phyloP scores from a whole-genome alignment of 768 basidiomycete species.

The Tephrocybe sp. region DNA sequence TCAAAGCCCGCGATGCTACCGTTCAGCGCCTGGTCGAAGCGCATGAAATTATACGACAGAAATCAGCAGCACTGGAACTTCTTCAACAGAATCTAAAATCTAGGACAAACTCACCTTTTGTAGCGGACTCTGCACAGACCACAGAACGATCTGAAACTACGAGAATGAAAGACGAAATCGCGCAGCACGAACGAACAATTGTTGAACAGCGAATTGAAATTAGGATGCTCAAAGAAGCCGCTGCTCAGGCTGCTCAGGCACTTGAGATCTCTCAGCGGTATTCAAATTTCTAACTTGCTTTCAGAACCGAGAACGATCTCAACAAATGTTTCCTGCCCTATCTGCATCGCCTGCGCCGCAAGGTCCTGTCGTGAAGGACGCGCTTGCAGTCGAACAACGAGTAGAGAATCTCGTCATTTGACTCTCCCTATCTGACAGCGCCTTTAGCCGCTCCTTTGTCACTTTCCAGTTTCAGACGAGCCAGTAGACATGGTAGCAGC shows the following conservation, averaged over 20 bases:
- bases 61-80: slow-evolving; percentile 48
- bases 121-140: not conserved
- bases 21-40: slow-evolving; percentile 60
- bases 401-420: slow-evolving; percentile 4
- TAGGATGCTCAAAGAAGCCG: slow-evolving; percentile 28
- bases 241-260: slow-evolving; percentile 18
- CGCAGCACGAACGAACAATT: slow-evolving; percentile 35
- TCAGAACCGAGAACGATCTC: slow-evolving; percentile 7
- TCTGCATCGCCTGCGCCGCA: slow-evolving; percentile 5
- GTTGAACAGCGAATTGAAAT: slow-evolving; percentile 38
- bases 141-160: slow-evolving; percentile 25
- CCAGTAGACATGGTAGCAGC: slow-evolving; percentile 48
- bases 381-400: slow-evolving; percentile 14
- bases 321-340: slow-evolving; percentile 6
- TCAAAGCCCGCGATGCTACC: slow-evolving; percentile 62
- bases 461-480: slow-evolving; percentile 27
- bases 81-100: slow-evolving; percentile 33
- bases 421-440: not conserved
- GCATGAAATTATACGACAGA: slow-evolving; percentile 60
- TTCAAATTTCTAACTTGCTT: not conserved
- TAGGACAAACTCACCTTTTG: slow-evolving; percentile 12
- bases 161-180: slow-evolving; percentile 36
- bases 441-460: not conserved
- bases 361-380: too few species aligned
- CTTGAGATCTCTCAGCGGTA: slow-evolving; percentile 21